These are phyloP conservation scores for Populus nigra DNA, from an alignment of 345 rosid genomes.

Conservation along the genomic window DNA sequence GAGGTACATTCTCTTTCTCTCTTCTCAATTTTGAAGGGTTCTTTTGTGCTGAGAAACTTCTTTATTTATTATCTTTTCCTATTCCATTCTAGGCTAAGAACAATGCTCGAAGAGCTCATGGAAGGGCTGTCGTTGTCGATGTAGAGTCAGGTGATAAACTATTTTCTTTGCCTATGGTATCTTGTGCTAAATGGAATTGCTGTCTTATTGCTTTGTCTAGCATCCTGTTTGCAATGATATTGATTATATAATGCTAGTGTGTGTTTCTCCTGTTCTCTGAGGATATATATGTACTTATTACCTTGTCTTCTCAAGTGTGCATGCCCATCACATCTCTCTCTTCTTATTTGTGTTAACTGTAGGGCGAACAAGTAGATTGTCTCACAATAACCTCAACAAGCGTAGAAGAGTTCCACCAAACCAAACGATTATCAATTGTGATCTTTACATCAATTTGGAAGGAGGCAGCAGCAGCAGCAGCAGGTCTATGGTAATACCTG, in stretches of 20 bases:
- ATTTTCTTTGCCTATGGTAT: background rate
- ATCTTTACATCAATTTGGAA: conserved; percentile 52
- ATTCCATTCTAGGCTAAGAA: conserved; percentile 60
- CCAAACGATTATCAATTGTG: conserved; percentile 35
- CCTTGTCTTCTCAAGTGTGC: conserved; percentile 1
- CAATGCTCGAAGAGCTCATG: conserved; percentile 53
- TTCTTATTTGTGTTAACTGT: conserved; percentile 7
- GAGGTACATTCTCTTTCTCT: conserved; percentile 23
- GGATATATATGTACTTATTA: too few species aligned
- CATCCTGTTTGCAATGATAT: background rate
- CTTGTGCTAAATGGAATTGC: background rate
- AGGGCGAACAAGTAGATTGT: conserved; percentile 30
- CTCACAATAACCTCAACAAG: conserved; percentile 32
- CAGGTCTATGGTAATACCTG: conserved; percentile 36
- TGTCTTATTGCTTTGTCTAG: background rate
- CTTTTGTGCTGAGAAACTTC: too few species aligned
- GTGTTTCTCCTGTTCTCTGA: background rate
- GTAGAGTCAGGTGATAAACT: conserved; percentile 59
- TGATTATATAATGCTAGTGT: background rate
- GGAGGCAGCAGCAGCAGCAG: conserved; percentile 14
- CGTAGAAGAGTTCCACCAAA: conserved; percentile 41
- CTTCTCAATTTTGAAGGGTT: conserved; percentile 17
- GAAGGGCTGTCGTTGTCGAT: conserved; percentile 47
- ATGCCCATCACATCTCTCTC: conserved; percentile 1
- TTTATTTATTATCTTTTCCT: too few species aligned